phyloP scores from a whole-genome alignment of 805 yeast species.

The Pichia exigua region DNA sequence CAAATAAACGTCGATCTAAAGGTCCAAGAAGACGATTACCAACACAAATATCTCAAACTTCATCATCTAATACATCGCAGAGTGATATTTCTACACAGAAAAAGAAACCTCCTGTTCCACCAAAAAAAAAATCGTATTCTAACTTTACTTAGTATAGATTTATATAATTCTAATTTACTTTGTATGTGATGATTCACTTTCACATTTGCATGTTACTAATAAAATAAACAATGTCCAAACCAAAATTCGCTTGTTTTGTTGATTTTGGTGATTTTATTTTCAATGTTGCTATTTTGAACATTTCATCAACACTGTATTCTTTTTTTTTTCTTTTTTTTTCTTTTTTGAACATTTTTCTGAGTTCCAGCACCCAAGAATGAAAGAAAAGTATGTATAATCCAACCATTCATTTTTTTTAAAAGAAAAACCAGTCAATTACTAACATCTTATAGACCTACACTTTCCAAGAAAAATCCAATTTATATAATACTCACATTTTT shows the following conservation, averaged over 20 bases:
- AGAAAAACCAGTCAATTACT: background rate
- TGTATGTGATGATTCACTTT: no score
- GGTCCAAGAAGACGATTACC: constrained; percentile 49
- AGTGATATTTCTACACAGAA: background rate
- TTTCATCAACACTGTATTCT: background rate
- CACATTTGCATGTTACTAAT: no score
- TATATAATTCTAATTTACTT: background rate
- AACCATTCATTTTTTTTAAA: no score
- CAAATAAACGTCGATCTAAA: constrained; percentile 38
- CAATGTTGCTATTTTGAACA: background rate
- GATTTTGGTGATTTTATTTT: no score
- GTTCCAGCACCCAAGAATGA: background rate
- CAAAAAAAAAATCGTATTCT: background rate
- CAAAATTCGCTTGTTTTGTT: background rate
- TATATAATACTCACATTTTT: background rate
- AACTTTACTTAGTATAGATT: background rate
- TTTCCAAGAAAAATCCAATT: background rate
- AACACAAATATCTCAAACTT: constrained; percentile 12
- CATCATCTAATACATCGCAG: background rate
- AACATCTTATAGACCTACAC: background rate
- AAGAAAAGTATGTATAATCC: background rate
- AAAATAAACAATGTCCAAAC: no score
- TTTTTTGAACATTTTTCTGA: background rate
- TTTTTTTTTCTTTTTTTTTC: no score
- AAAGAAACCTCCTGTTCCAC: background rate